Evolutionary conservation across 305 asterid genomes (phyloP), one percentile per base, ranked within the genome.

Genomic region (Plantago lanceolata): DNA sequence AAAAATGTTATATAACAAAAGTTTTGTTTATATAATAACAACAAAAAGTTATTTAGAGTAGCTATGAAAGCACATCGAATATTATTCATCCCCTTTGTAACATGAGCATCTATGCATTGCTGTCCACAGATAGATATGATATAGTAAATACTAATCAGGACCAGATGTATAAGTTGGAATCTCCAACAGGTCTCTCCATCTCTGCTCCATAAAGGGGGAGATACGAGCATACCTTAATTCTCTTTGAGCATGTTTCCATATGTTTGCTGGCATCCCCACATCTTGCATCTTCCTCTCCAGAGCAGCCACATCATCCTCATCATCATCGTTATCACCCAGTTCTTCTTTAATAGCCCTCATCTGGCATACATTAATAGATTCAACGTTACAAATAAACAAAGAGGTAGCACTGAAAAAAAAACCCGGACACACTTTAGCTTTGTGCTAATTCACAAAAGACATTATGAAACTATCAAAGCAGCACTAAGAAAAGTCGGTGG

Each of bases 331-430:
- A 75, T 90, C 99, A 53, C 96, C 96, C 57, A 94, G 96, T 72
- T 88, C 99, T 84, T 94, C 97, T 81, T 94, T 88, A 74, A 88
- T 94, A 62, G 99, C 99, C 75, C 94, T 82, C 99, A 90, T 94
- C 99, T 94, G 76, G 79, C 57, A 43, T 52, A 61, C 40, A 62
- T 26, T 61, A 72, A 59, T 59, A 63, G 48, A 51, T 57, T 55
- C 31, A 51, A 35, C 57, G 53, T 29, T 19, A 61, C 44, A 56
- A 62, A 59, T n/a, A 50, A 61, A 70, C 64, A 40, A 20, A 45
- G 26, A 69, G 29, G 51, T 13, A 18, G 37, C 26, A 59, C 43
- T 20, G n/a, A n/a, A n/a, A 8, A 44, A 16, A 60, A 72, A 59
- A 19, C 59, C n/a, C 19, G 62, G 19, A 21, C 65, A 45, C 48